These are phyloP conservation scores for Yamadazyma triangularis DNA, from an alignment of 1,139 yeast genomes.

Conservation along the genomic window DNA sequence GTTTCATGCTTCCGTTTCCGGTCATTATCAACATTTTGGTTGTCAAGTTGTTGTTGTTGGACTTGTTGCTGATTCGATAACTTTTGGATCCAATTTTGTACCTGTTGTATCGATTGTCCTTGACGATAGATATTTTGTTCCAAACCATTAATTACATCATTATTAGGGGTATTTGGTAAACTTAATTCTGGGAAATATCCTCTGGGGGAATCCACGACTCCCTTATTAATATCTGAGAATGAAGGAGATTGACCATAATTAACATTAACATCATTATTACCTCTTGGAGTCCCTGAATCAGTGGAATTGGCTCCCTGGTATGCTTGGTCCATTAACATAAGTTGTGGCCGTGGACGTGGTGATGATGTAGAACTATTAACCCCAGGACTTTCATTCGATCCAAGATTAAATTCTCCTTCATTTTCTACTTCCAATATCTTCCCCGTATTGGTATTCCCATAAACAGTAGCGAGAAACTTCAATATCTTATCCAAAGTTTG, in stretches of 20 bases:
- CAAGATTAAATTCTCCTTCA: too few relatives aligned
- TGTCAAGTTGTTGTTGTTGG: conserved; percentile 2
- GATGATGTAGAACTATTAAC: too few relatives aligned
- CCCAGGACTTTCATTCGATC: too few relatives aligned
- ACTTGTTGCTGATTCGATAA: conserved; percentile 24
- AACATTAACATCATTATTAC: too few relatives aligned
- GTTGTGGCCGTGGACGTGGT: conserved; percentile 31
- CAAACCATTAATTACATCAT: conserved; percentile 27
- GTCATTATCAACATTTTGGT: too few relatives aligned
- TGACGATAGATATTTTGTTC: conserved; percentile 46
- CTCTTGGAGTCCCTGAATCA: too few relatives aligned
- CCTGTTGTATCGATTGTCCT: conserved; percentile 53
- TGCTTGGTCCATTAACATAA: conserved; percentile 43
- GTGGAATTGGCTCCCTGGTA: conserved; percentile 19
- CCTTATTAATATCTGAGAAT: too few relatives aligned
- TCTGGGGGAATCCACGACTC: too few relatives aligned
- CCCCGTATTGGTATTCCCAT: conserved; percentile 62
- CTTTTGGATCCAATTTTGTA: conserved; percentile 54
- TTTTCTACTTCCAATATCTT: conserved; percentile 41
- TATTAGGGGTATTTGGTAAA: conserved; percentile 2
- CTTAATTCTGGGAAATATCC: conserved; percentile 7
- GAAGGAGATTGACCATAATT: too few relatives aligned
- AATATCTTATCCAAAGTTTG: conserved; percentile 85
- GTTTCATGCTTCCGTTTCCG: too few relatives aligned
- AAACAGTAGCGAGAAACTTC: conserved; percentile 78